Conservation (phyloP, 2,329 filamentous ascomycete species). For the Colletotrichum coccodes region DNA sequence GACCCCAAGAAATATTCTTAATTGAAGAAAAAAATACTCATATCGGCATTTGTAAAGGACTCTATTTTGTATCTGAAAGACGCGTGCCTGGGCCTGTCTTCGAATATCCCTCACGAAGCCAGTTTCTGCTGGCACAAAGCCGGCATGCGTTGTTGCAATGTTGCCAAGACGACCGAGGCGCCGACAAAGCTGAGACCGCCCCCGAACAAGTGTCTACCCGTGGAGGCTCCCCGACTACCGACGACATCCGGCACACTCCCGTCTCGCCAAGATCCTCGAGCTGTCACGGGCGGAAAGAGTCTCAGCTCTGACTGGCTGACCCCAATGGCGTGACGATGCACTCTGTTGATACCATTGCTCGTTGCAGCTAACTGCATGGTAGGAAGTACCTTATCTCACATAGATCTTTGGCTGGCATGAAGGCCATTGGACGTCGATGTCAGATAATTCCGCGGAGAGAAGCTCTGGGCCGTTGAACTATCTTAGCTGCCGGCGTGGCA, state of each 20-base stretch:
- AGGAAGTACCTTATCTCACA: constrained; percentile 3
- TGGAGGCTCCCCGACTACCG: background rate
- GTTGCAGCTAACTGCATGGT: too few relatives aligned
- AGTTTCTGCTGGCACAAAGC: background rate
- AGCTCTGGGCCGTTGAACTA: background rate
- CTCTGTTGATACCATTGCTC: background rate
- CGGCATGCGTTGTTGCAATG: background rate
- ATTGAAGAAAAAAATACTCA: background rate
- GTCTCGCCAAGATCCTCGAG: background rate
- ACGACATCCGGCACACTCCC: background rate
- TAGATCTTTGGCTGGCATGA: background rate
- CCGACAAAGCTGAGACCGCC: background rate
- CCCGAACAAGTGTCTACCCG: background rate
- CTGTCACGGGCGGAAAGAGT: background rate
- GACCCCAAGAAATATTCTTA: background rate
- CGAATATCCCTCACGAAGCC: background rate
- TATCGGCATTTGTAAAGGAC: background rate
- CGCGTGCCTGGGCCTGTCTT: too few relatives aligned
- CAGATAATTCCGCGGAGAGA: background rate
- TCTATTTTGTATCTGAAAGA: background rate
- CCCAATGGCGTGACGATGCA: constrained; percentile 16
- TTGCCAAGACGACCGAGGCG: background rate
- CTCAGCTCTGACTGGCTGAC: background rate
- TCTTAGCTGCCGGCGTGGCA: background rate
- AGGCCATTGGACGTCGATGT: background rate